Evolutionary conservation across 2,329 filamentous ascomycete species (phyloP).

Genomic region (Alternaria sp.): DNA sequence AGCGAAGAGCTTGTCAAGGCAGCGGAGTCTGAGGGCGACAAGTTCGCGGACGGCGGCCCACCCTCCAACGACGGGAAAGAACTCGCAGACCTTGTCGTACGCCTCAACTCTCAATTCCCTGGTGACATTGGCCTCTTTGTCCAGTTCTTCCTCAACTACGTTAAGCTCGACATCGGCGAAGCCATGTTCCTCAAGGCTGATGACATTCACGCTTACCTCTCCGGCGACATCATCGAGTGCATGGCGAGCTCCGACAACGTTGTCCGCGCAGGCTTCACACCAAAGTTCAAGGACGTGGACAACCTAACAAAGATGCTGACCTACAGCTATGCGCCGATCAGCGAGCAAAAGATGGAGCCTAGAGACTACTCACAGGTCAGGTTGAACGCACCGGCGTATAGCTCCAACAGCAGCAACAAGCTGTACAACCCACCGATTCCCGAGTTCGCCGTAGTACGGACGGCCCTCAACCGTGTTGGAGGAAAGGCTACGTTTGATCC

Average conservation of each 20-base stretch:
- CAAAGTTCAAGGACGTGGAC: constrained; percentile 95
- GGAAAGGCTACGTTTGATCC: constrained; percentile 88
- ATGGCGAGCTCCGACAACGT: constrained; percentile 99
- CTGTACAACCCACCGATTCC: constrained; percentile 97
- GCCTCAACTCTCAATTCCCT: constrained; percentile 84
- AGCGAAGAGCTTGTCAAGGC: constrained; percentile 73
- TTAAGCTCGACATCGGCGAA: constrained; percentile 85
- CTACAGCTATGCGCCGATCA: constrained; percentile 93
- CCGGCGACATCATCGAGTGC: constrained; percentile 95
- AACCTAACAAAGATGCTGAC: constrained; percentile 92
- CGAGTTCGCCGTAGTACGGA: constrained; percentile 89
- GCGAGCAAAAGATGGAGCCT: constrained; percentile 91
- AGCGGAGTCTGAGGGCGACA: constrained; percentile 70
- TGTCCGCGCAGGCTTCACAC: constrained; percentile 94
- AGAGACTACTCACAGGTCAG: constrained; percentile 84
- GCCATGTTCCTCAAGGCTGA: constrained; percentile 96
- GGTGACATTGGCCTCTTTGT: constrained; percentile 90
- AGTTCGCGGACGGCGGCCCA: constrained; percentile 78
- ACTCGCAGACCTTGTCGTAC: constrained; percentile 76
- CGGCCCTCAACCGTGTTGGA: constrained; percentile 71
- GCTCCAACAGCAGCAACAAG: constrained; percentile 71
- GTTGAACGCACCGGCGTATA: constrained; percentile 82
- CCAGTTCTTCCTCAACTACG: constrained; percentile 96
- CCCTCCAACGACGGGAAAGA: constrained; percentile 71
- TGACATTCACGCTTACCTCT: constrained; percentile 95